Evolutionary conservation across 805 yeast species (phyloP).

Genomic region (Zygotorulaspora danielsina): DNA sequence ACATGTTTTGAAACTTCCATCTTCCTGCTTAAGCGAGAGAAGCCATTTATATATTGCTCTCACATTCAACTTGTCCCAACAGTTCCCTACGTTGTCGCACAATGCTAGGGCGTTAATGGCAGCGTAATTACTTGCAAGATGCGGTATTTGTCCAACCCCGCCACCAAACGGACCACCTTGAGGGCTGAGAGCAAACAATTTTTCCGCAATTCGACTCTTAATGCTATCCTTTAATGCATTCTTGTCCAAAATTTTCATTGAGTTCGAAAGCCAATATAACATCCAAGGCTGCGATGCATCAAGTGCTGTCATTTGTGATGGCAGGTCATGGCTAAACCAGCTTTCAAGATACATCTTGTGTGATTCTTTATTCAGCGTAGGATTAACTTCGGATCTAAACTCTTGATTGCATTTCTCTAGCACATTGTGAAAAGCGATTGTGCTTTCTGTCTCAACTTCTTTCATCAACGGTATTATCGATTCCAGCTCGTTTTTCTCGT

Average conservation of each 20-base stretch:
- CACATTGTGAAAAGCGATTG: constrained; percentile 25
- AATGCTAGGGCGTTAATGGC: constrained; percentile 59
- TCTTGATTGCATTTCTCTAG: constrained; percentile 19
- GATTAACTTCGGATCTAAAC: constrained; percentile 1
- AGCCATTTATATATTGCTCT: constrained; percentile 58
- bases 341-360: constrained; percentile 45
- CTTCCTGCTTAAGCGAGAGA: constrained; percentile 50
- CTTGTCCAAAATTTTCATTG: constrained; percentile 41
- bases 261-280: constrained; percentile 74
- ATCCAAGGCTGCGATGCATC: constrained; percentile 96
- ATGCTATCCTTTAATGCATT: constrained; percentile 23
- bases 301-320: constrained; percentile 47
- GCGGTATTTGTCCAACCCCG: constrained; percentile 76
- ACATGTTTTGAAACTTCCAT: constrained; percentile 63
- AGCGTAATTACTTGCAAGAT: constrained; percentile 81
- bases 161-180: constrained; percentile 76
- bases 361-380: constrained; percentile 22
- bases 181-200: constrained; percentile 31
- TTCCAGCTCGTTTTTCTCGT: constrained; percentile 12
- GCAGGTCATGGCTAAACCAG: constrained; percentile 44
- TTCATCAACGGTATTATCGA: constrained; percentile 20
- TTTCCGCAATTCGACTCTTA: constrained; percentile 32
- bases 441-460: constrained; percentile 31
- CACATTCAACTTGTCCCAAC: constrained; percentile 46
- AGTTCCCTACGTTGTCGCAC: constrained; percentile 40